Base-by-base conservation (phyloP, 352 stramenopile genomes). In the Phytophthora pistaciae region DNA sequence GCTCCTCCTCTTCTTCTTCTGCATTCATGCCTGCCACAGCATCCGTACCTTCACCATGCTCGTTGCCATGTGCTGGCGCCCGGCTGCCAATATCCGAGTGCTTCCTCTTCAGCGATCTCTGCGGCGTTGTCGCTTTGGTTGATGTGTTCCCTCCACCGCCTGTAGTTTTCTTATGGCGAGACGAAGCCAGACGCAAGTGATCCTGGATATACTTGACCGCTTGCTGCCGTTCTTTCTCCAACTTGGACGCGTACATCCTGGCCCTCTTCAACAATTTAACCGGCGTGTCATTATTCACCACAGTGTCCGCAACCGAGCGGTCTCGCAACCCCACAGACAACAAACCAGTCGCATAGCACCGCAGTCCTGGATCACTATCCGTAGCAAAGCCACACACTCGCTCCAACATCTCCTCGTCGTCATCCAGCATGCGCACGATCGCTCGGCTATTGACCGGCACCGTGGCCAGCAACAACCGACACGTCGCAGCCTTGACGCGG, bases 201-300 rank as follows among this genome's bases (percentile, higher is more conserved):
- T 94, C 86, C 33, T 91, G 81, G 55, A 96, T 96, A 55, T 93
- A 96, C 52, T 90, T 91, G 31, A 91, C 71, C 16, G 89, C 89
- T n/a, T 82, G 55, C 23, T 85, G 74, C 1, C 84, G 76, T 46
- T 95, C 87, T 38, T 80, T 81, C 44, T 95, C 87, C 29, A 96
- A 64, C 49, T 94, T 94, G 8, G 84, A 91, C 16, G 89, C 89
- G 49, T 90, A 96, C 61, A 94, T 81, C 5, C 86, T 77, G 11
- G 86, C 85, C 27, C 89, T 74, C 62, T 91, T 91, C 8, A 96
- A 70, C 54, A 96, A 77, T 33, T 90, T 94, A 18, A 93, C 61
- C 1, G 87, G 71, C 0, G 84, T 91, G 8, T 93, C 89, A 23
- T 88, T 90, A 75, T 96, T 96, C 29, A 96, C 89, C 29, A 96